Evolutionary conservation across 1,139 yeast genomes (phyloP), one percentile per base, ranked within the genome.

Genomic region (Casaregolazyma suthepensis): DNA sequence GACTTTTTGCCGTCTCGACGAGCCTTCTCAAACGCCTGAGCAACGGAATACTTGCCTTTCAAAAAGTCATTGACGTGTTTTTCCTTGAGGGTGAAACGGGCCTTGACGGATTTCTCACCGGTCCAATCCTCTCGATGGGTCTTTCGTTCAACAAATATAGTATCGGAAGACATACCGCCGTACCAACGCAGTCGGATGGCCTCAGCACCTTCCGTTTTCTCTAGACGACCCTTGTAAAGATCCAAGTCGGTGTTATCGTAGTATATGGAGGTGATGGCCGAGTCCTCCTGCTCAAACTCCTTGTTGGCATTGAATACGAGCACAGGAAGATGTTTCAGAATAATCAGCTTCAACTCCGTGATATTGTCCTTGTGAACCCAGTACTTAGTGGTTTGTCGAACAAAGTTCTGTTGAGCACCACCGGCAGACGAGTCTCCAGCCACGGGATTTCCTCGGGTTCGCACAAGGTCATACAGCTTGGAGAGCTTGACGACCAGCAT

Each of bases 71-170:
- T 93, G 52, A 91, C 93, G 65, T 89, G 81, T 70, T 87, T 88
- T 69, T 93, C 99, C 71, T 91, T 93, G 63, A 93, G 75, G 12
- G 91, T 83, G 72, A 93, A 93, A 69, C 99, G 81, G 3, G 98
- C 98, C 74, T 93, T 93, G 60, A 93, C 99, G 10, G 96, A 88
- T 73, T 91, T 91, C 71, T 93, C 99, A 64, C 99, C 99, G 2
- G 99, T 93, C 99, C 99, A 93, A 73, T 93, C 99, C 71, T 93
- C 99, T 71, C 99, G 82, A 68, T 93, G 99, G 13, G 99, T 93
- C 71, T 93, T 93, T 71, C 99, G 83, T 73, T 93, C 99, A 40
- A 93, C 96, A 62, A 93, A 93, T 55, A 93, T 89, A 52, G 87
- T 88, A 62, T 91, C 96, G 3, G 93, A 80, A 56, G 81, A 79